Percentiles rank a stretch among this genome's conserved stretches.
Evolutionary conservation across 2,329 filamentous ascomycete genomes (phyloP).

Genomic region (Alternaria consortialis): DNA sequence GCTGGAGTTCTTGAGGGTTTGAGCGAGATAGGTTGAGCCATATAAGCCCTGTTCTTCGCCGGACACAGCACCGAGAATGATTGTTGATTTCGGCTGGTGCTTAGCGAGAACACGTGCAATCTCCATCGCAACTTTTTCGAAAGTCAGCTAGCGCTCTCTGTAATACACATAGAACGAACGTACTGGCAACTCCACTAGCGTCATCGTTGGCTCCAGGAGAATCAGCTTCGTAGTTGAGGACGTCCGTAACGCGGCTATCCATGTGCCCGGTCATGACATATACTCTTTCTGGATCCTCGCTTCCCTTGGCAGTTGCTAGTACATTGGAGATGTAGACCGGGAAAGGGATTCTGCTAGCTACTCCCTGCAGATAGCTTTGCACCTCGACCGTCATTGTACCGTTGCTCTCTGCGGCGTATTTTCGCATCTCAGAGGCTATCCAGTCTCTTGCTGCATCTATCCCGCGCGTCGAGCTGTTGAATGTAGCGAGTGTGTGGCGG

Average conservation of each 20-base stretch:
- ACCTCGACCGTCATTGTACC: conserved; percentile 62
- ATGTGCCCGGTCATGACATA: conserved; percentile 67
- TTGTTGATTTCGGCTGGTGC: conserved; percentile 59
- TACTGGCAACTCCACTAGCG: conserved; percentile 62
- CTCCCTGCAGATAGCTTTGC: conserved; percentile 61
- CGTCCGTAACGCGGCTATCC: conserved; percentile 62
- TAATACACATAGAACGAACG: background rate
- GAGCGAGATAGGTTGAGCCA: conserved; percentile 62
- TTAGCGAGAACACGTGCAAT: conserved; percentile 63
- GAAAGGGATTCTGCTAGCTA: conserved; percentile 59
- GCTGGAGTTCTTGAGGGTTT: conserved; percentile 61
- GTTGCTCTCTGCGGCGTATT: conserved; percentile 59
- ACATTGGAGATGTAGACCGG: conserved; percentile 65
- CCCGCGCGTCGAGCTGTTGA: conserved; percentile 61
- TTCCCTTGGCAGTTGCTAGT: conserved; percentile 58
- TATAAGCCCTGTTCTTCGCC: conserved; percentile 67
- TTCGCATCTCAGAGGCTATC: conserved; percentile 62
- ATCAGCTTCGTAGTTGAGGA: conserved; percentile 61
- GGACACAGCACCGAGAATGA: conserved; percentile 66
- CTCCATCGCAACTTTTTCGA: conserved; percentile 59
- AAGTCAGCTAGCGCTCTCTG: conserved; percentile 11
- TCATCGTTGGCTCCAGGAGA: conserved; percentile 68
- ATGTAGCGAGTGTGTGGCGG: conserved; percentile 64
- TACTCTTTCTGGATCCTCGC: conserved; percentile 57
- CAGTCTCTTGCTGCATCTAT: conserved; percentile 67